These are phyloP conservation scores for Dactylellina drechsleri DNA, from an alignment of 2,329 filamentous ascomycete genomes.

Conservation along the genomic window DNA sequence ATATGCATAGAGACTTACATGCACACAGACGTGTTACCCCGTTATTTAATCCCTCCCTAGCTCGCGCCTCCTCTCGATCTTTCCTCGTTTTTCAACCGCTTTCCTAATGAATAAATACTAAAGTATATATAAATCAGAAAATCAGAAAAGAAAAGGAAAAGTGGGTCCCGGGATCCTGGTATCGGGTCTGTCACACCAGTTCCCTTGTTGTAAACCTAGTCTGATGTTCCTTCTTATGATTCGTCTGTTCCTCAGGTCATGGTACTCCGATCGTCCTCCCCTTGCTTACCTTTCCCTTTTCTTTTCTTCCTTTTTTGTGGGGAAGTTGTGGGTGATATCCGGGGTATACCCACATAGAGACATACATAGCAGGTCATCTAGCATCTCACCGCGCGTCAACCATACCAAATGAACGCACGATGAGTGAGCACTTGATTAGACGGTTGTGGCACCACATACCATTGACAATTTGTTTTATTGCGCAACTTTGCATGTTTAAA, in stretches of 20 bases:
- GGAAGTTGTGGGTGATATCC: neutral
- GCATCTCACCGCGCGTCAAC: no score
- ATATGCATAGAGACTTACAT: conserved; percentile 8
- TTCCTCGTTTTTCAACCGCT: neutral
- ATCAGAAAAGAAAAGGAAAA: neutral
- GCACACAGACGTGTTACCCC: conserved; percentile 7
- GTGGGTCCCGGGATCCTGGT: conserved; percentile 44
- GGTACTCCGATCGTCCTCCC: neutral
- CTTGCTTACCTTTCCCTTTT: neutral
- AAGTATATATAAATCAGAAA: no score
- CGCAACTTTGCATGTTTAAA: no score
- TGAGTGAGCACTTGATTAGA: no score
- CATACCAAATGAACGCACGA: no score
- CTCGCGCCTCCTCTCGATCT: neutral
- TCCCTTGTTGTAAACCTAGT: neutral
- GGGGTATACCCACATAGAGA: neutral
- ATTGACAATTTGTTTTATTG: no score
- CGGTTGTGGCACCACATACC: no score
- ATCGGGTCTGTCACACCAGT: conserved; percentile 39
- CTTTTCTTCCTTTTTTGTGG: neutral
- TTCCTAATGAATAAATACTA: neutral
- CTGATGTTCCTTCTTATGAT: conserved; percentile 1
- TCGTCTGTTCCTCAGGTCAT: neutral
- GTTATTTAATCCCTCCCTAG: neutral
- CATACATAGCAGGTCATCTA: no score